These are phyloP conservation scores for Penicillium antarcticum DNA, from an alignment of 495 filamentous ascomycete genomes.

Conservation along the genomic window DNA sequence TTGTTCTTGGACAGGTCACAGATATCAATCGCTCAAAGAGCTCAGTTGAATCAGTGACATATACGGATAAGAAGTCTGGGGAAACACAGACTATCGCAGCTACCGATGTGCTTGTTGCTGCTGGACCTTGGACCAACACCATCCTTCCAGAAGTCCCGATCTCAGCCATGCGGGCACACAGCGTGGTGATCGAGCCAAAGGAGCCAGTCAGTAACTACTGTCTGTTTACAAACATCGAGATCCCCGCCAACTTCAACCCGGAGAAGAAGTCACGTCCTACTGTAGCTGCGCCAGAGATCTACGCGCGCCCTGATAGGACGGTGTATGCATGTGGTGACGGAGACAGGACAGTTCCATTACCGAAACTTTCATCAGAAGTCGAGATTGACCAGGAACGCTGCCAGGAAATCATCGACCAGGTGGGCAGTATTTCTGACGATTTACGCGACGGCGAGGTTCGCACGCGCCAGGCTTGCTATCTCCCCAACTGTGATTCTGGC, in stretches of 20 bases:
- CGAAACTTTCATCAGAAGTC: conserved; percentile 72
- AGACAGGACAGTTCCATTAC: conserved; percentile 72
- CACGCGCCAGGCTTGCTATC: conserved; percentile 88
- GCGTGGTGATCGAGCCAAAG: conserved; percentile 74
- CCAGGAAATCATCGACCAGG: conserved; percentile 84
- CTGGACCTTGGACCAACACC: conserved; percentile 83
- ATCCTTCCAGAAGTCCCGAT: conserved; percentile 77
- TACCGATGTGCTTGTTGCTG: conserved; percentile 78
- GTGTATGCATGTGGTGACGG: conserved; percentile 94
- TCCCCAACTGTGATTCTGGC: conserved; percentile 67
- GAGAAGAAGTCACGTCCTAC: conserved; percentile 51
- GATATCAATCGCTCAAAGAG: conserved; percentile 54
- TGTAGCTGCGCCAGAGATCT: conserved; percentile 84
- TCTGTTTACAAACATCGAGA: conserved; percentile 83
- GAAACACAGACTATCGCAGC: conserved; percentile 61
- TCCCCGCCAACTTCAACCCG: conserved; percentile 59
- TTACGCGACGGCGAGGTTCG: conserved; percentile 74
- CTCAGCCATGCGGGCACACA: conserved; percentile 79
- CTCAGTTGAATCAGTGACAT: conserved; percentile 67
- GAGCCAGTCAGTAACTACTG: conserved; percentile 81
- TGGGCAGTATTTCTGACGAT: conserved; percentile 70
- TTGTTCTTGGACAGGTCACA: conserved; percentile 65
- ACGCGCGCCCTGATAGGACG: conserved; percentile 81
- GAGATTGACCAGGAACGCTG: conserved; percentile 72
- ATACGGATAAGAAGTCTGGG: conserved; percentile 61